Percentiles rank a stretch among this genome's conserved stretches.
Conservation (phyloP, 352 stramenopile species). For the Peronospora tabacina region DNA sequence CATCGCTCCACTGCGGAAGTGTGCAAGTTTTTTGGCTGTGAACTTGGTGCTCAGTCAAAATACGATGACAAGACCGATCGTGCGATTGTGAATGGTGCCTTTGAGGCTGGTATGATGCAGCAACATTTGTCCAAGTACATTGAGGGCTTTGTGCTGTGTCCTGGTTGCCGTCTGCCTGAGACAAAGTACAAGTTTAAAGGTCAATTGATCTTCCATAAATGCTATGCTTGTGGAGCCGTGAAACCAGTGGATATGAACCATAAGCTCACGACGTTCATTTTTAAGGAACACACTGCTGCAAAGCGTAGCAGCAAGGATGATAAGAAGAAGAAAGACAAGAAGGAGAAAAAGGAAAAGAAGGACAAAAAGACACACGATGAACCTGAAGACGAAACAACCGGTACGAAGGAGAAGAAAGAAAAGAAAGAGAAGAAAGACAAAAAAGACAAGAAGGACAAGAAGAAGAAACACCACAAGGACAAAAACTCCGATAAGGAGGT, state of each 20-base stretch:
- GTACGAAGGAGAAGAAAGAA: conserved; percentile 58
- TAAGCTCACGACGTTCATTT: conserved; percentile 97
- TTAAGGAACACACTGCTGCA: conserved; percentile 91
- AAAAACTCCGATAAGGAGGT: conserved; percentile 62
- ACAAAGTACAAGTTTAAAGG: conserved; percentile 99
- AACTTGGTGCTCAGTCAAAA: conserved; percentile 97
- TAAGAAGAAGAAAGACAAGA: conserved; percentile 79
- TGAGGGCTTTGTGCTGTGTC: conserved; percentile 97
- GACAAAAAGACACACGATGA: conserved; percentile 40
- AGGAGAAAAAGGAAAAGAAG: conserved; percentile 58
- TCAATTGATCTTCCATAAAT: conserved; percentile 96
- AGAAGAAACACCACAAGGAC: conserved; percentile 77
- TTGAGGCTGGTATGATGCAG: conserved; percentile 91
- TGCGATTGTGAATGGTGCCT: conserved; percentile 95
- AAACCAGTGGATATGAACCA: conserved; percentile 97
- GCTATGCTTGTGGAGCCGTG: conserved; percentile 94
- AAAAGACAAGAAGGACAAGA: conserved; percentile 77
- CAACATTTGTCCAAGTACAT: conserved; percentile 97
- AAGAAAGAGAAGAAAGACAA: conserved; percentile 71
- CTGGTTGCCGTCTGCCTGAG: conserved; percentile 94
- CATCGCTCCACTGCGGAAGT: conserved; percentile 93
- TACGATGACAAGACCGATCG: conserved; percentile 94
- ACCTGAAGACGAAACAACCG: conserved; percentile 51
- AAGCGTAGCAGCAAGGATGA: conserved; percentile 84
- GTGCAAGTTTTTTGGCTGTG: conserved; percentile 98